phyloP scores from a whole-genome alignment of 805 yeast genomes.

The Sporopachydermia lactativora region DNA sequence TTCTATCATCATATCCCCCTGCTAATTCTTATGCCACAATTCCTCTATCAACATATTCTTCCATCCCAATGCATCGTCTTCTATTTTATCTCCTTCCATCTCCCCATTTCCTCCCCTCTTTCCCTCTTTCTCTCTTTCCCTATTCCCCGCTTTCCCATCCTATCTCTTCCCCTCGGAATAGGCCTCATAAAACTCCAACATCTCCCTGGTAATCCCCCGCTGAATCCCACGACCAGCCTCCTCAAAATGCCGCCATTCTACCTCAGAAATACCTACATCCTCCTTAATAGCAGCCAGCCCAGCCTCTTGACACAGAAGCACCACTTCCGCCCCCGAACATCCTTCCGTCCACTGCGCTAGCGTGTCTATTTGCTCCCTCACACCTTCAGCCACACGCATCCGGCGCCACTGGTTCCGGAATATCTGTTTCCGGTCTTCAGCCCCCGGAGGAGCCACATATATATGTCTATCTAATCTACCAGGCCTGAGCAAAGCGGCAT shows the following conservation, averaged over 20 bases:
- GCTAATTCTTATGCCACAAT: too few relatives aligned
- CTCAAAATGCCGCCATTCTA: constrained; percentile 54
- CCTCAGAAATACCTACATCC: constrained; percentile 30
- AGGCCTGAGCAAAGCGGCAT: constrained; percentile 85
- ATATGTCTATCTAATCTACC: constrained; percentile 91
- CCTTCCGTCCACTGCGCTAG: constrained; percentile 67
- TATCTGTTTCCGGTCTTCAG: constrained; percentile 66
- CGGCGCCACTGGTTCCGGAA: constrained; percentile 51
- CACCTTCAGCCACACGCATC: constrained; percentile 40
- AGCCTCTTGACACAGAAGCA: constrained; percentile 84
- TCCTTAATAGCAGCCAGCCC: constrained; percentile 92
- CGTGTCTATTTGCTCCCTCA: constrained; percentile 26
- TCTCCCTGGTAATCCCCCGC: constrained; percentile 71
- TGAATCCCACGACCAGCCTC: constrained; percentile 56
- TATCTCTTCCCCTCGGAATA: constrained; percentile 27
- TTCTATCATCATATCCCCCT: too few relatives aligned
- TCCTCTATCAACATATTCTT: too few relatives aligned
- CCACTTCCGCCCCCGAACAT: constrained; percentile 95
- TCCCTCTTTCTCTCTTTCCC: too few relatives aligned
- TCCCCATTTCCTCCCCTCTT: too few relatives aligned
- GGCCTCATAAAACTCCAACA: constrained; percentile 60
- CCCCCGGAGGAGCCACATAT: constrained; percentile 87
- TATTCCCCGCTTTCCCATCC: too few relatives aligned
- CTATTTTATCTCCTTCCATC: too few relatives aligned
- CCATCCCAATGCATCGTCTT: too few relatives aligned